Evolutionary conservation across 73 alveolate genomes (phyloP).

Genomic region (Tetrahymena borealis): DNA sequence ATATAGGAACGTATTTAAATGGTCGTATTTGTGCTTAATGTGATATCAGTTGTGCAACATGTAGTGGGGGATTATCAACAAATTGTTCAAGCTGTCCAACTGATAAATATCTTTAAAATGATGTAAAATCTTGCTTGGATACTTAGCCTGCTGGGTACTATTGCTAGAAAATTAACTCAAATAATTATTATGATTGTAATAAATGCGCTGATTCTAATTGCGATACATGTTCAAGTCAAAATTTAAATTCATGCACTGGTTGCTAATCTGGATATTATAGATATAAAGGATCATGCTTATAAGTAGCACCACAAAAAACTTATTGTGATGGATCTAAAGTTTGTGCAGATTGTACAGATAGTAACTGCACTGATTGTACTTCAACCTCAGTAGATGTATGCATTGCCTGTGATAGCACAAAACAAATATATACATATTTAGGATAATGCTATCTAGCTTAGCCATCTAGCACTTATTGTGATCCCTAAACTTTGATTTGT

Average conservation of each 20-base stretch:
- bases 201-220: too few species aligned
- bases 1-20: neutral
- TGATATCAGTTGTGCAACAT: neutral
- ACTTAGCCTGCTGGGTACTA: too few species aligned
- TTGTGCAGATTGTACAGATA: too few species aligned
- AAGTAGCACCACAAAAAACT: neutral
- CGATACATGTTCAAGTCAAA: too few species aligned
- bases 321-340: neutral
- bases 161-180: too few species aligned
- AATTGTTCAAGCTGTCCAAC: neutral
- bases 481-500: too few species aligned
- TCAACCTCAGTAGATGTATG: too few species aligned
- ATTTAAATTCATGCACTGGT: neutral
- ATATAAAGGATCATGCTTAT: neutral
- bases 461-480: too few species aligned
- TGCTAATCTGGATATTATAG: neutral
- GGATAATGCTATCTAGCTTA: neutral
- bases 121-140: too few species aligned
- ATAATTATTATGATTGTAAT: too few species aligned
- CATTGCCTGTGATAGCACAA: too few species aligned
- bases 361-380: too few species aligned
- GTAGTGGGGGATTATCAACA: neutral
- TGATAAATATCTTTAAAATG: neutral
- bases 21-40: neutral
- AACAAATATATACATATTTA: neutral